Evolutionary conservation across 805 yeast species (phyloP).

Genomic region (Pachysolen tannophilus): DNA sequence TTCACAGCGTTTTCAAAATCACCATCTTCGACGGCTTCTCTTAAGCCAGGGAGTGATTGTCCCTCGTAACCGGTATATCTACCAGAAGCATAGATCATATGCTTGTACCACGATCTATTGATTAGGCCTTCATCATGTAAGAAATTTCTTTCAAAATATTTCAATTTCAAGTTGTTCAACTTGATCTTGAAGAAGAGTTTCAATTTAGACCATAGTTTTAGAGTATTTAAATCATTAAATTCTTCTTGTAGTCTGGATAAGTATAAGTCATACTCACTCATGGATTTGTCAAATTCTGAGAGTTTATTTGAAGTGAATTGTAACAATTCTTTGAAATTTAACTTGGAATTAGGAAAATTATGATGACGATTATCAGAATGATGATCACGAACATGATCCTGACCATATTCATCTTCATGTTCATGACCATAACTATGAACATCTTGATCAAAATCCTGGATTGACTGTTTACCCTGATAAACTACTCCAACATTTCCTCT

Average conservation of each 20-base stretch:
- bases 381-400: neutral
- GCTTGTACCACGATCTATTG: constrained; percentile 50
- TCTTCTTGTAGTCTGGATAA: constrained; percentile 12
- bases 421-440: constrained; percentile 3
- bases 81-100: constrained; percentile 51
- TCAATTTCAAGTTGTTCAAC: constrained; percentile 30
- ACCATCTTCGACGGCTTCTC: constrained; percentile 44
- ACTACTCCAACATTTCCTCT: constrained; percentile 7
- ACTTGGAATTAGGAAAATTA: constrained; percentile 11
- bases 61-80: constrained; percentile 57
- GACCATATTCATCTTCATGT: too few species aligned
- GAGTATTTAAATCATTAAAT: constrained; percentile 16
- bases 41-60: constrained; percentile 45
- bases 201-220: constrained; percentile 19
- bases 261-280: constrained; percentile 8
- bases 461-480: too few species aligned
- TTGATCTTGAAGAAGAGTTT: constrained; percentile 17
- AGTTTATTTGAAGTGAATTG: constrained; percentile 11
- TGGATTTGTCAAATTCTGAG: constrained; percentile 4
- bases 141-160: constrained; percentile 37
- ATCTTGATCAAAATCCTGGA: too few species aligned
- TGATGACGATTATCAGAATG: constrained; percentile 2
- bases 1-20: constrained; percentile 26
- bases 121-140: constrained; percentile 39
- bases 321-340: constrained; percentile 20